Percentiles rank a stretch among this genome's conserved stretches.
Evolutionary conservation across 768 basidiomycete species (phyloP).

Genomic region (Botryobasidium botryosum): DNA sequence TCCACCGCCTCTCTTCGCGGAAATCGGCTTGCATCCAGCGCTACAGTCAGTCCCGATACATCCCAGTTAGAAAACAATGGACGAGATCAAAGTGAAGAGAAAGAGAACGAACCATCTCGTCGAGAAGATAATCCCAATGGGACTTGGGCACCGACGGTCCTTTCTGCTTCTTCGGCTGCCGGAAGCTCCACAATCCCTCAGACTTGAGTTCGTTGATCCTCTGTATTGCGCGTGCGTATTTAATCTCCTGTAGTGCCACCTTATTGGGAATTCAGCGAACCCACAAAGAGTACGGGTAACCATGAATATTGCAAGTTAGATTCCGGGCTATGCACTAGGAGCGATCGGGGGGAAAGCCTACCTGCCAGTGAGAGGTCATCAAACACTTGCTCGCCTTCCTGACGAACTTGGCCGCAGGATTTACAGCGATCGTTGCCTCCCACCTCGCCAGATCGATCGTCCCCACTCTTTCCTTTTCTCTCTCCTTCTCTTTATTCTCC

Average conservation of each 20-base stretch:
- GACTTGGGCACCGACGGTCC: slow-evolving; percentile 64
- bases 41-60: slow-evolving; percentile 25
- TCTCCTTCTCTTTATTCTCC: slow-evolving; percentile 8
- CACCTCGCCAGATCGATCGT: slow-evolving; percentile 42
- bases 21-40: slow-evolving; percentile 97
- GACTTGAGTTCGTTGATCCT: slow-evolving; percentile 71
- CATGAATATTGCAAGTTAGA: slow-evolving; percentile 3
- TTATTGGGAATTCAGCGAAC: too few species aligned
- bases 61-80: slow-evolving; percentile 1
- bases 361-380: slow-evolving; percentile 68
- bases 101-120: slow-evolving; percentile 65
- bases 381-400: slow-evolving; percentile 59
- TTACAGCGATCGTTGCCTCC: slow-evolving; percentile 57
- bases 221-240: slow-evolving; percentile 63
- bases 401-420: slow-evolving; percentile 57
- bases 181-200: slow-evolving; percentile 70
- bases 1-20: slow-evolving; percentile 88
- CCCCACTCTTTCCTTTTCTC: slow-evolving; percentile 5
- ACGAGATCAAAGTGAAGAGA: too few species aligned
- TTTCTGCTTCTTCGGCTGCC: slow-evolving; percentile 90
- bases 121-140: slow-evolving; percentile 91
- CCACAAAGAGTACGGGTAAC: slow-evolving; percentile 24
- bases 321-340: background rate
- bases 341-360: slow-evolving; percentile 24
- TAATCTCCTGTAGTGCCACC: slow-evolving; percentile 67